phyloP scores from a whole-genome alignment of 768 basidiomycete genomes.

The Trametes coccinea region DNA sequence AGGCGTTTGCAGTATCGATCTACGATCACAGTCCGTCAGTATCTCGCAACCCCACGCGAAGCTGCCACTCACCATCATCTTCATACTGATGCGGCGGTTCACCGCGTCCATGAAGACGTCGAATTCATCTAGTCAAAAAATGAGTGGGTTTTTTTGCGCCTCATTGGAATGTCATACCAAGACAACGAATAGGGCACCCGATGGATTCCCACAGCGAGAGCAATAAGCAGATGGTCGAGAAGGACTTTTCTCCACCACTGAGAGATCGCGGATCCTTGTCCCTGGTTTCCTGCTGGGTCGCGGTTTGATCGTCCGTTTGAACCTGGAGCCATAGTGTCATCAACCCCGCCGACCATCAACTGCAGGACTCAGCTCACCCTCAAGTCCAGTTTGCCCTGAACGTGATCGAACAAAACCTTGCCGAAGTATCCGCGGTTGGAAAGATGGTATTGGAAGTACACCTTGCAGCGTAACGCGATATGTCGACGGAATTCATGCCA shows the following conservation, averaged over 20 bases:
- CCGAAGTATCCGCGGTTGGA: conserved; percentile 87
- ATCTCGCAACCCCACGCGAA: neutral
- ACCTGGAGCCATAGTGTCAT: conserved; percentile 44
- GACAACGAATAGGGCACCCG: conserved; percentile 89
- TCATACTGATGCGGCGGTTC: conserved; percentile 90
- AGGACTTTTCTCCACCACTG: conserved; percentile 95
- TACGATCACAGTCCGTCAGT: conserved; percentile 29
- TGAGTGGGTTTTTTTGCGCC: neutral
- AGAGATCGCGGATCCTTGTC: conserved; percentile 86
- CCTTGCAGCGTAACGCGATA: conserved; percentile 85
- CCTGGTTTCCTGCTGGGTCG: conserved; percentile 52
- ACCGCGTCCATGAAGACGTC: conserved; percentile 98
- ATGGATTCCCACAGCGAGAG: conserved; percentile 97
- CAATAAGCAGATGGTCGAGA: conserved; percentile 91
- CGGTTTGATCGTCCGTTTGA: conserved; percentile 78
- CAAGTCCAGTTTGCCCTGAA: conserved; percentile 58
- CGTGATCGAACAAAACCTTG: conserved; percentile 86
- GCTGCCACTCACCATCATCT: conserved; percentile 73
- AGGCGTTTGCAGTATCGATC: conserved; percentile 88
- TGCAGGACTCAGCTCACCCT: conserved; percentile 43
- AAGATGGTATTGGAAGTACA: conserved; percentile 80
- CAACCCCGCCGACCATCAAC: neutral
- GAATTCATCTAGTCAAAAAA: conserved; percentile 72
- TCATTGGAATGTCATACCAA: conserved; percentile 50
- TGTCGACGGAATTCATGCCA: conserved; percentile 91